Base-by-base conservation (phyloP, 23 red algal genomes). In the Pyropia yezoensis region DNA sequence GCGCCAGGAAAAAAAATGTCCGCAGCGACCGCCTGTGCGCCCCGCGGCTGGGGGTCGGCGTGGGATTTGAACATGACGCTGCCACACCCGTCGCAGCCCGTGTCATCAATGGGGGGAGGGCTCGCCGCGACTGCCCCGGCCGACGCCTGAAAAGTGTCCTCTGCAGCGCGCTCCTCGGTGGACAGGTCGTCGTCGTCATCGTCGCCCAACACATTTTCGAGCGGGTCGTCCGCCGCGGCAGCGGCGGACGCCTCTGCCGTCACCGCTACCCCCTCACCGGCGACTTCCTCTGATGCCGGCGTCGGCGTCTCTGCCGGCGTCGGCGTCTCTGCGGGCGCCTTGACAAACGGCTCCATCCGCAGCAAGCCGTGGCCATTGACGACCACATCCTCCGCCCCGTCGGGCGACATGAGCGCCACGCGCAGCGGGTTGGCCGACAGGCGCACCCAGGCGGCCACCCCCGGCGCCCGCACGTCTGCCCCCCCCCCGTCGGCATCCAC, bases 1-100 rank as follows among this genome's bases (percentile, higher is more conserved):
- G 79, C 80, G 39, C 78, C 66, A 19, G 92, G 92, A 86, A 96
- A 96, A 2, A 71, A 67, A 0, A 96, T 54, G 50, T 96, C 92
- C 14, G 75, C 73, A 5, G 68, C 74, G 26, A 96, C 65, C n/a
- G 92, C 80, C 55, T 84, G 78, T 9, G 75, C 69, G 26, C 77
- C 92, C 18, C 83, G 78, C 24, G 29, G 22, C 55, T 96, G 90
- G 13, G 78, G 74, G 54, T 83, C 91, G 19, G 65, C 69, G 47
- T 73, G 67, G 14, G 27, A 70, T 33, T 88, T 65, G 51, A 78
- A 78, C 19, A 49, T 50, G 50, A 75, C 83, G n/a, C 54, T 51
- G 57, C 71, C 73, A 18, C 70, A 88, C 1, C 70, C 83, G 56
- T 88, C 83, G 59, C 71, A 76, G 20, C 25, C 49, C 52, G 79